phyloP scores from a whole-genome alignment of 179 eudicot genomes.

The Heliamphora pulchella region DNA sequence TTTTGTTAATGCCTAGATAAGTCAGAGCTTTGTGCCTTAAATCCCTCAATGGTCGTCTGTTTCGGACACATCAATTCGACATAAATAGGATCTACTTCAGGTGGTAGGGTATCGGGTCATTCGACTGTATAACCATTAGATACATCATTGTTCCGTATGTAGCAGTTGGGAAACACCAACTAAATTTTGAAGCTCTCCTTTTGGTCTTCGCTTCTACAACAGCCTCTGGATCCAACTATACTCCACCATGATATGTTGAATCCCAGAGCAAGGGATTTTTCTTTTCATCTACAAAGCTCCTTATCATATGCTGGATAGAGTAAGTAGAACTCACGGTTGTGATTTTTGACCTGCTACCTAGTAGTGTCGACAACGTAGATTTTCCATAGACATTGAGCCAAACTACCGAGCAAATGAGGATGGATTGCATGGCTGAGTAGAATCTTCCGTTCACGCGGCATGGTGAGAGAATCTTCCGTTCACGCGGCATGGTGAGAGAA shows the following conservation, averaged over 20 bases:
- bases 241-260: constrained; percentile 26
- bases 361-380: too few relatives aligned
- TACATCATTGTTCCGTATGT: constrained; percentile 26
- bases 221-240: constrained; percentile 63
- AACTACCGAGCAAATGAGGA: too few relatives aligned
- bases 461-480: too few relatives aligned
- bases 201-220: constrained; percentile 82
- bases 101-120: constrained; percentile 24
- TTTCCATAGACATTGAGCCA: too few relatives aligned
- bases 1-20: too few relatives aligned
- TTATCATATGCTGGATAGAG: constrained; percentile 91
- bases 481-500: too few relatives aligned
- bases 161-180: constrained; percentile 29
- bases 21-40: constrained; percentile 56
- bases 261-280: constrained; percentile 83
- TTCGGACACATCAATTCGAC: constrained; percentile 52
- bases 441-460: too few relatives aligned
- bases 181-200: constrained; percentile 54
- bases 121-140: constrained; percentile 27
- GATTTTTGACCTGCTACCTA: constrained; percentile 66
- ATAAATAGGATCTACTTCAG: constrained; percentile 31
- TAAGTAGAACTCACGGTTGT: constrained; percentile 87
- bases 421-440: too few relatives aligned
- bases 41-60: constrained; percentile 88
- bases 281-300: constrained; percentile 88